phyloP scores from a whole-genome alignment of 305 asterid genomes.

The Solanum aculeatissimum region DNA sequence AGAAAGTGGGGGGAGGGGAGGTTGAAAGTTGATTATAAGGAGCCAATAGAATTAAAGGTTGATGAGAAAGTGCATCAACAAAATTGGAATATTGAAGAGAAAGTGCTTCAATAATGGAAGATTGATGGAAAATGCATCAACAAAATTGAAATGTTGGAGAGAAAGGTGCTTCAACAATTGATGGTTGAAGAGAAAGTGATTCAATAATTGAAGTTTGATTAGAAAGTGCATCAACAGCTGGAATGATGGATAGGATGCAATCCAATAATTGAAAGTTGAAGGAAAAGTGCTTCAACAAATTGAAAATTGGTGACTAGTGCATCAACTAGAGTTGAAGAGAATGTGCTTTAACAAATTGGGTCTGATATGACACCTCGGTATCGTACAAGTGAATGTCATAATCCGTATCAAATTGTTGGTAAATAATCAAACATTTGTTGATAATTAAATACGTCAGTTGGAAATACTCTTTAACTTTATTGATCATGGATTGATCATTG shows the following conservation, averaged over 20 bases:
- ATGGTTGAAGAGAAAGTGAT: background rate
- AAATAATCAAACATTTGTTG: too few species aligned
- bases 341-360: background rate
- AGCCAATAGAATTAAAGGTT: too few species aligned
- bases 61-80: background rate
- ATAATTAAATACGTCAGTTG: too few species aligned
- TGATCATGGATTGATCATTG: too few species aligned
- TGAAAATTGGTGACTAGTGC: background rate
- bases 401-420: too few species aligned
- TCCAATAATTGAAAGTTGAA: too few species aligned
- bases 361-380: too few species aligned
- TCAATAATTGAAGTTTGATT: background rate
- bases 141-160: too few species aligned
- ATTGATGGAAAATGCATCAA: background rate
- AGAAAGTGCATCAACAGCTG: background rate
- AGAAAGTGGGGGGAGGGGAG: too few species aligned
- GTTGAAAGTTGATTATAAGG: too few species aligned
- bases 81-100: background rate
- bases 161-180: background rate
- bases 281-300: background rate
- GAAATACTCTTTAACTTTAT: too few species aligned
- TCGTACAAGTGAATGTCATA: too few species aligned
- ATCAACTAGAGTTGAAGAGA: background rate
- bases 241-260: background rate
- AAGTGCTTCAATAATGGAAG: background rate